Conservation (phyloP, 257 asterid species). For the Penstemon davidsonii region DNA sequence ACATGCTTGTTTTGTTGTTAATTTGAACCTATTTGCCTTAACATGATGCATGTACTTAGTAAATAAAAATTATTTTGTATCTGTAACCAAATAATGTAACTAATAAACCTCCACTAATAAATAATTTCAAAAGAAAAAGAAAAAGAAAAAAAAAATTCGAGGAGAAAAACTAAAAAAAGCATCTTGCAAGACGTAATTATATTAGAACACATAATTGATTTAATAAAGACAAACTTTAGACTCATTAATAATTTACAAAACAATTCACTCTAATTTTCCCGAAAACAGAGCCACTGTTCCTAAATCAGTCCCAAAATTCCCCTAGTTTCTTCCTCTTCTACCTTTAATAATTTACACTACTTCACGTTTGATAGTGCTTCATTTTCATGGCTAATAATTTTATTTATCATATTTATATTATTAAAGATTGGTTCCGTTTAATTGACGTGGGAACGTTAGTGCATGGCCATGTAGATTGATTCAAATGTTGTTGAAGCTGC, state of each 20-base stretch:
- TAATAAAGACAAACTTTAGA: neutral
- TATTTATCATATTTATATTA: conserved; percentile 27
- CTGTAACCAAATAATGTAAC: too few species aligned
- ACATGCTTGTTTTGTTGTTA: too few species aligned
- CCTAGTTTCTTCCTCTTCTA: neutral
- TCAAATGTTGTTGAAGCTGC: conserved; percentile 46
- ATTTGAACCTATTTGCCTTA: too few species aligned
- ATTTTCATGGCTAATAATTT: conserved; percentile 11
- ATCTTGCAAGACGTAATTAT: neutral
- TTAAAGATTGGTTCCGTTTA: conserved; percentile 42
- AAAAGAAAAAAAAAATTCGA: neutral
- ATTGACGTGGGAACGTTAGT: conserved; percentile 29
- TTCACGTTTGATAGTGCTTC: neutral
- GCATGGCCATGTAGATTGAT: conserved; percentile 53
- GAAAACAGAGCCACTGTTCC: neutral
- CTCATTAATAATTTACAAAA: neutral
- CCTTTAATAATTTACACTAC: neutral
- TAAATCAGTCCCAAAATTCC: conserved; percentile 16
- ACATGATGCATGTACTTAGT: too few species aligned
- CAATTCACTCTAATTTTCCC: neutral
- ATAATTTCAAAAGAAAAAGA: neutral
- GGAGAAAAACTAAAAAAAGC: neutral
- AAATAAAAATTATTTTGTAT: too few species aligned
- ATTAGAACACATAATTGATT: neutral
- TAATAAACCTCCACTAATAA: too few species aligned